Base-by-base conservation (phyloP, 352 stramenopile species). In the Paralagenidium karlingii region DNA sequence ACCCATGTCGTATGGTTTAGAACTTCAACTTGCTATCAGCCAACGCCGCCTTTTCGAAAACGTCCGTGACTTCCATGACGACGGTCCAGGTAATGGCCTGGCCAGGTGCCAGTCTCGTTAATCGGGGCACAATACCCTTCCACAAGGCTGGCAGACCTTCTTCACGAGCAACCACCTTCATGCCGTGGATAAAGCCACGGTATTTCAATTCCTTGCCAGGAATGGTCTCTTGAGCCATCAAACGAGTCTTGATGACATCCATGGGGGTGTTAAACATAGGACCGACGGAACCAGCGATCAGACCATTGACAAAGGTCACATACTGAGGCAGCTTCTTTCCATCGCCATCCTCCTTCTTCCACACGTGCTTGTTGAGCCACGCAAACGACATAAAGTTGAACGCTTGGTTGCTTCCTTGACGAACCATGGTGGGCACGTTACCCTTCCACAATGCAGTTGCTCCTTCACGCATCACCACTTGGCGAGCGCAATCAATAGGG, bases 331-430 rank as follows among this genome's bases (percentile, higher is more conserved):
- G 68, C 38, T 80, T 86, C 52, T 91, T 90, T 49, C 78, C 81
- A 45, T 93, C 82, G 18, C 75, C 85, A 38, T 92, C 76, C 49
- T 90, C 61, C 58, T 92, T 92, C 38, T 88, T 70, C 74, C 83
- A 96, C 56, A 96, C 78, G 46, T 85, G 59, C 55, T 94, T 85
- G 68, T 98, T 88, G 13, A 94, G 55, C 71, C 76, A 89, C 11
- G 74, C 76, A 39, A 91, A 98, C 8, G 68, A 83, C 48, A 96
- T 97, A 56, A 99, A 99, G 69, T 98, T 98, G 46, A 98, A 96
- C 5, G 93, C 94, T 60, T 98, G 94, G 74, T 98, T 98, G 55
- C 79, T 96, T 24, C 94, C 94, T 63, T 99, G 94, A 28, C 94
- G 78, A 31, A 96, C 64, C 82, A 98, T 97, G 11, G 94, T 99